Percentiles rank a stretch among this genome's conserved stretches.
Conservation (phyloP, 495 filamentous ascomycete genomes). For the Hypoxylon fuscum region DNA sequence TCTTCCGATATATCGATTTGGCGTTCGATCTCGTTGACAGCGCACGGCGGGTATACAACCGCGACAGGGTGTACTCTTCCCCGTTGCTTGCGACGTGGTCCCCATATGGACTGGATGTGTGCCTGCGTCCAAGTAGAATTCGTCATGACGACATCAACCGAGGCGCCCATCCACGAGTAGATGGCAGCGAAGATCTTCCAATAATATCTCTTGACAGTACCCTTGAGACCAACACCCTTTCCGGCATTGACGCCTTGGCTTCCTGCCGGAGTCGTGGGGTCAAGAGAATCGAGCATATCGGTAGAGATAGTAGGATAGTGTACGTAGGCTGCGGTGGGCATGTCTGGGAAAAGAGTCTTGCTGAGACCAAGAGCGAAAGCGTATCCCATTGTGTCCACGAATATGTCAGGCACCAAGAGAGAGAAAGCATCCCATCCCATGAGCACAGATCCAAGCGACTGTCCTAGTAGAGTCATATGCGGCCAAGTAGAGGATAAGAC, state of each 20-base stretch:
- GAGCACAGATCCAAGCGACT: slow-evolving; percentile 85
- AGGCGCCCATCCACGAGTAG: slow-evolving; percentile 81
- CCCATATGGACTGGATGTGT: slow-evolving; percentile 87
- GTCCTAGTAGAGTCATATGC: slow-evolving; percentile 92
- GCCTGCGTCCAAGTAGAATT: slow-evolving; percentile 93
- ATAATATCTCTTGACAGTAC: slow-evolving; percentile 76
- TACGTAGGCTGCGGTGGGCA: slow-evolving; percentile 93
- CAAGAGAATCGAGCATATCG: slow-evolving; percentile 90
- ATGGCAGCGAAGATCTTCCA: slow-evolving; percentile 85
- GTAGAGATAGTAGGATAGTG: slow-evolving; percentile 99
- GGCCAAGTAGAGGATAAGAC: slow-evolving; percentile 86
- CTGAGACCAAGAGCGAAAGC: slow-evolving; percentile 85
- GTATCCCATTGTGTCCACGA: slow-evolving; percentile 98
- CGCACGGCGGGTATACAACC: slow-evolving; percentile 91
- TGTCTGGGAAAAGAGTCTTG: slow-evolving; percentile 80
- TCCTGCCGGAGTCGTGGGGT: slow-evolving; percentile 64
- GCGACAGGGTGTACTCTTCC: slow-evolving; percentile 57
- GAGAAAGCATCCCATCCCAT: slow-evolving; percentile 94
- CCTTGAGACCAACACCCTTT: slow-evolving; percentile 72
- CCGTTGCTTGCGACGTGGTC: slow-evolving; percentile 57
- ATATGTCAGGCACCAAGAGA: slow-evolving; percentile 89
- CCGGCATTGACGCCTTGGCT: slow-evolving; percentile 85
- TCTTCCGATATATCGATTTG: slow-evolving; percentile 72
- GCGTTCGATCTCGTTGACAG: slow-evolving; percentile 80
- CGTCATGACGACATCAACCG: slow-evolving; percentile 93